These are phyloP conservation scores for Fusarium robinianum DNA, from an alignment of 2,329 filamentous ascomycete species.

Conservation along the genomic window DNA sequence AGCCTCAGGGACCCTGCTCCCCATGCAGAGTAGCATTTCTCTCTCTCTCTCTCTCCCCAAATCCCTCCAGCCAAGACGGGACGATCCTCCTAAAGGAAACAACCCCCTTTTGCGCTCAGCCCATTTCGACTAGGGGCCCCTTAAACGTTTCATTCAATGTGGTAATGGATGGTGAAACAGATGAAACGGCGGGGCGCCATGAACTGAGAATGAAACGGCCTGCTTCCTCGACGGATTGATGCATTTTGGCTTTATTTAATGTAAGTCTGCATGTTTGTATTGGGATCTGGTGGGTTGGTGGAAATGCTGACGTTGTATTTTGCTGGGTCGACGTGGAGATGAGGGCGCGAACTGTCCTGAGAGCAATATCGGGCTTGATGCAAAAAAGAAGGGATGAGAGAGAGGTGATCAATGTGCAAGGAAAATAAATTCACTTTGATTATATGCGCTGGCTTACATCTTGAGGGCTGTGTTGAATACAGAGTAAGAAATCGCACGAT, in stretches of 20 bases:
- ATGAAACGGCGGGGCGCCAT: constrained; percentile 21
- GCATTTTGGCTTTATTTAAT: constrained; percentile 1
- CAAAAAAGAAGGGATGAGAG: no score
- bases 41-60: not conserved
- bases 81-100: constrained; percentile 6
- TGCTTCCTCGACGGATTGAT: no score
- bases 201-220: constrained; percentile 15
- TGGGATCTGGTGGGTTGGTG: no score
- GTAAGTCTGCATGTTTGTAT: not conserved
- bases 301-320: constrained; percentile 11
- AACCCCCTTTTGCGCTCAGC: not conserved
- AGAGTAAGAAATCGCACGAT: no score
- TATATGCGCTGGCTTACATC: no score
- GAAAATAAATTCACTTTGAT: no score
- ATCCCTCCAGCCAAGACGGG: constrained; percentile 2
- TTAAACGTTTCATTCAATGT: not conserved
- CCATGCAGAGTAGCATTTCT: not conserved
- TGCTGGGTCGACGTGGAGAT: no score
- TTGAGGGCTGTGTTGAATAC: no score
- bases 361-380: no score
- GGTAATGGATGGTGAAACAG: constrained; percentile 21
- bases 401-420: no score
- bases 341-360: no score
- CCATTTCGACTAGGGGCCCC: not conserved
- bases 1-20: constrained; percentile 2